These are phyloP conservation scores for Haplosporangium gracile DNA, from an alignment of 192 early-diverging fungal genomes.

Conservation along the genomic window DNA sequence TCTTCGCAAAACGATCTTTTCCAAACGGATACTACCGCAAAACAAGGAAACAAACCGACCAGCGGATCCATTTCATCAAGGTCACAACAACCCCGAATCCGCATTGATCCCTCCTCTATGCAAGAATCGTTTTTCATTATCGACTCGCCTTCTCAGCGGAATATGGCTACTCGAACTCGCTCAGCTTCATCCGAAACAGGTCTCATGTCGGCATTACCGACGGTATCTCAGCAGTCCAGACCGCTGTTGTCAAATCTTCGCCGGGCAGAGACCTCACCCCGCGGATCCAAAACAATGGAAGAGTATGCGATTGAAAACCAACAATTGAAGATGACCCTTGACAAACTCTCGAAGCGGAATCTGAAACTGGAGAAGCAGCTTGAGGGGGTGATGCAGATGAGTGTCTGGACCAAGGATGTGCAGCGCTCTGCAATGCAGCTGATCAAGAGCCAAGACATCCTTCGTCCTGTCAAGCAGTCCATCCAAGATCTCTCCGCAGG, in stretches of 20 bases:
- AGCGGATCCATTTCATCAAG: neutral
- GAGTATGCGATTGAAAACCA: conserved; percentile 78
- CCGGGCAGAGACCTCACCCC: neutral
- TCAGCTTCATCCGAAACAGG: conserved; percentile 16
- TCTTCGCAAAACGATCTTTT: neutral
- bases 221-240: neutral
- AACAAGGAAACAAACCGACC: neutral
- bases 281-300: conserved; percentile 66
- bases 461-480: conserved; percentile 47
- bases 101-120: conserved; percentile 54
- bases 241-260: neutral
- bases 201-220: neutral
- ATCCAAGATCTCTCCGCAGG: conserved; percentile 38
- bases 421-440: conserved; percentile 50
- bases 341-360: conserved; percentile 66
- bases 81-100: conserved; percentile 7
- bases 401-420: conserved; percentile 50
- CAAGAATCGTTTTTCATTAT: conserved; percentile 69
- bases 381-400: conserved; percentile 56
- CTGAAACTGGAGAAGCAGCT: conserved; percentile 44
- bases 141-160: conserved; percentile 19
- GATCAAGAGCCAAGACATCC: conserved; percentile 50
- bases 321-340: conserved; percentile 72
- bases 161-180: neutral
- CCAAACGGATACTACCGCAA: neutral